These are phyloP conservation scores for Sphenostylis stenocarpa DNA, from an alignment of 306 rosid genomes.

Conservation along the genomic window DNA sequence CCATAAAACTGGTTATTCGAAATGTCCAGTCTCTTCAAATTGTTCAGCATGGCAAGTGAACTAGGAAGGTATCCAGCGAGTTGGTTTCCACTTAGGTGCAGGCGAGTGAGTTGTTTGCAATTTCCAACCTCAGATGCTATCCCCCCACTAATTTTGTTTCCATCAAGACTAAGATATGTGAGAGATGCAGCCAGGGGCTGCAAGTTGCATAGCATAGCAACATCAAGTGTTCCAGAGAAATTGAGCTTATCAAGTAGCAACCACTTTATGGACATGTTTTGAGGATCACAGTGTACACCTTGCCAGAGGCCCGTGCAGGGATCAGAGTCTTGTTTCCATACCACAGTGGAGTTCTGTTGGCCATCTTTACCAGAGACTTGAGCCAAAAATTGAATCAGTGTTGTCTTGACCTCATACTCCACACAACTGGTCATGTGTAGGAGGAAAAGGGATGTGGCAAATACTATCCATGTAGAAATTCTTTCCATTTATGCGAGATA, in stretches of 20 bases:
- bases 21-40: constrained; percentile 57
- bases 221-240: constrained; percentile 57
- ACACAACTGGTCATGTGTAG: constrained; percentile 40
- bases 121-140: constrained; percentile 45
- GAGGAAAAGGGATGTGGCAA: constrained; percentile 43
- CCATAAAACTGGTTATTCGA: constrained; percentile 60
- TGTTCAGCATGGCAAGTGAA: constrained; percentile 53
- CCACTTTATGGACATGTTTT: constrained; percentile 32
- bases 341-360: constrained; percentile 29
- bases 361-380: constrained; percentile 39
- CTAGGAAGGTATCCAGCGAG: constrained; percentile 58
- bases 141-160: constrained; percentile 54
- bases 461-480: constrained; percentile 36
- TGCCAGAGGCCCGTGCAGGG: constrained; percentile 66
- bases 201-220: constrained; percentile 48
- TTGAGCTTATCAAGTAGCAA: constrained; percentile 42
- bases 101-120: constrained; percentile 57
- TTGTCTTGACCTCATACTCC: constrained; percentile 50
- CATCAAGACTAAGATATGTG: constrained; percentile 45
- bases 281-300: constrained; percentile 53
- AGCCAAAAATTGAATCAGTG: constrained; percentile 53
- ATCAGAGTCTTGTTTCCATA: constrained; percentile 60
- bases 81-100: constrained; percentile 50
- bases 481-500: constrained; percentile 44
- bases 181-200: constrained; percentile 57